Conservation (phyloP, 306 rosid species). For the Mimosa pudica region DNA sequence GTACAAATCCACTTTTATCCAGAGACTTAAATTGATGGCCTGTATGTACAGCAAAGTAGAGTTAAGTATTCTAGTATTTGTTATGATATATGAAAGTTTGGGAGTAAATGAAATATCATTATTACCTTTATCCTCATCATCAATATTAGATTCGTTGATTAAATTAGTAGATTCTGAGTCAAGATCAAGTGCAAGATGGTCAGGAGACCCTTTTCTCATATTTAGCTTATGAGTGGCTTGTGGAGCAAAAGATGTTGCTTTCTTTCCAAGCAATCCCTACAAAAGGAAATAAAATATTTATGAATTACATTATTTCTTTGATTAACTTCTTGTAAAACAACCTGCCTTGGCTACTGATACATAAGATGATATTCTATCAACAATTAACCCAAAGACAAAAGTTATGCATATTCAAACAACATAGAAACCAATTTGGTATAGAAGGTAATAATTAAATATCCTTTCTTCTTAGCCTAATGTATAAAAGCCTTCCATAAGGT, state of each 20-base stretch:
- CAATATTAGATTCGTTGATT: neutral
- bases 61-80: neutral
- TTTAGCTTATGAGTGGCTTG: neutral
- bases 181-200: neutral
- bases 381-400: neutral
- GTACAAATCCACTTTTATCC: neutral
- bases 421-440: neutral
- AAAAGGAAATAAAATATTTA: neutral
- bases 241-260: neutral
- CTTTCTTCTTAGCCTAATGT: neutral
- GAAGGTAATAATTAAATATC: neutral
- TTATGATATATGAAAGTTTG: too few species aligned
- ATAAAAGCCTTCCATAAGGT: neutral
- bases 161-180: neutral
- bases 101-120: neutral
- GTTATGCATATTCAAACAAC: neutral
- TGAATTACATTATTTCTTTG: neutral
- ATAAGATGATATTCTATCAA: neutral
- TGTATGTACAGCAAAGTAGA: neutral
- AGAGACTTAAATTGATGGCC: neutral
- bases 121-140: conserved; percentile 8
- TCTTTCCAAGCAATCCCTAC: neutral
- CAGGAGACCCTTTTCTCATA: neutral
- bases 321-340: neutral
- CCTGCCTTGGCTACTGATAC: neutral